These are phyloP conservation scores for Solanum infundibuliforme DNA, from an alignment of 257 asterid genomes.

Conservation along the genomic window DNA sequence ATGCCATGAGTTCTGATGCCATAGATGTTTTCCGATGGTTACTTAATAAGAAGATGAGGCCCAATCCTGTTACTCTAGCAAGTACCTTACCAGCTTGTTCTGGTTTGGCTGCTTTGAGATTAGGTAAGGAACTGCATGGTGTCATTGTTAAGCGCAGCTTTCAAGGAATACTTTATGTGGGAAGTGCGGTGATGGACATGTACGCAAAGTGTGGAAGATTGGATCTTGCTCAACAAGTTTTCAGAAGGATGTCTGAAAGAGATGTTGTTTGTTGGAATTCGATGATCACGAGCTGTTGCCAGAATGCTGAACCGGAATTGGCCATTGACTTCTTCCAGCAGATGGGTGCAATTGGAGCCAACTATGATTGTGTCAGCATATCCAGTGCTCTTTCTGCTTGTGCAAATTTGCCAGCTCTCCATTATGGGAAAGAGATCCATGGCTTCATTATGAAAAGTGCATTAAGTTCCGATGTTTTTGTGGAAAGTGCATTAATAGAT, in stretches of 20 bases:
- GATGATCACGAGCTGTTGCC: slow-evolving; percentile 57
- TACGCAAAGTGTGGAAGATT: slow-evolving; percentile 79
- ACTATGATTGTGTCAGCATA: slow-evolving; percentile 61
- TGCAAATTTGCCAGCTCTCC: slow-evolving; percentile 51
- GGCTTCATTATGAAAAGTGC: slow-evolving; percentile 47
- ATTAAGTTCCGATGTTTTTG: slow-evolving; percentile 36
- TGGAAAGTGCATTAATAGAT: slow-evolving; percentile 65
- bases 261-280: slow-evolving; percentile 85
- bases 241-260: slow-evolving; percentile 38
- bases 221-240: slow-evolving; percentile 48
- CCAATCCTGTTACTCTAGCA: slow-evolving; percentile 79
- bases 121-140: slow-evolving; percentile 76
- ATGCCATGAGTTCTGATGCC: slow-evolving; percentile 63
- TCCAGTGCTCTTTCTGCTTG: slow-evolving; percentile 80
- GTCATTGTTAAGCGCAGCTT: slow-evolving; percentile 38
- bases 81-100: slow-evolving; percentile 87
- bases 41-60: slow-evolving; percentile 44
- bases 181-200: slow-evolving; percentile 77
- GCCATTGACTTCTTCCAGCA: slow-evolving; percentile 52
- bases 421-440: slow-evolving; percentile 67
- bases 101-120: slow-evolving; percentile 38
- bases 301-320: slow-evolving; percentile 59
- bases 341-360: slow-evolving; percentile 56
- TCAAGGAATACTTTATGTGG: slow-evolving; percentile 53
- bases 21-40: slow-evolving; percentile 43